Evolutionary conservation across 139 green algal species (phyloP).

Genomic region (Chlorella sp.): DNA sequence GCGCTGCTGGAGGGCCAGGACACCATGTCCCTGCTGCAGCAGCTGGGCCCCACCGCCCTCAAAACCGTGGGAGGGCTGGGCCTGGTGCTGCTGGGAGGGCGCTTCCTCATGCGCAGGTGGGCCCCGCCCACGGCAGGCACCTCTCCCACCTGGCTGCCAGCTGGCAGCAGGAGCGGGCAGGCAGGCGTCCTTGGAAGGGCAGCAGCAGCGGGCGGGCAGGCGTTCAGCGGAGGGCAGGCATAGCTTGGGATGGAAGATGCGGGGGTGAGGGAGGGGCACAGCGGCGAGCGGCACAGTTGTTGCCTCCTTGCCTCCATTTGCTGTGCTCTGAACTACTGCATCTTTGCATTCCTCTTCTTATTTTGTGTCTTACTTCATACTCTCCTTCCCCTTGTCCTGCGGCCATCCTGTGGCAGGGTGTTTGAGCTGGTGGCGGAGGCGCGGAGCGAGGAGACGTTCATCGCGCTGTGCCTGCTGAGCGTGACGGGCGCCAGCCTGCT

Average conservation of each 20-base stretch:
- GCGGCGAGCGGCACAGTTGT: no score
- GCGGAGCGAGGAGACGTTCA: constrained; percentile 89
- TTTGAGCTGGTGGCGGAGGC: constrained; percentile 83
- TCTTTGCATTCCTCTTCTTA: no score
- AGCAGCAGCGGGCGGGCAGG: no score
- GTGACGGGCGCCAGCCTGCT: constrained; percentile 87
- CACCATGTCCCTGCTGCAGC: constrained; percentile 58
- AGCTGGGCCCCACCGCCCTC: constrained; percentile 76
- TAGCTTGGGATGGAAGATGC: no score
- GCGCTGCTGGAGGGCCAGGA: constrained; percentile 26
- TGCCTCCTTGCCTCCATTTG: background rate
- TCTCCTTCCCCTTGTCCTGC: background rate
- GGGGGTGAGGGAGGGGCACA: no score
- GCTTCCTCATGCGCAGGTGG: constrained; percentile 79
- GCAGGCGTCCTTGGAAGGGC: no score
- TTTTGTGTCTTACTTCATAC: no score
- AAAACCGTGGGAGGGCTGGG: constrained; percentile 82
- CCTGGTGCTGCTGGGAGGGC: constrained; percentile 83
- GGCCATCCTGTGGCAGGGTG: constrained; percentile 19
- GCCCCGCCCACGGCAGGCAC: no score
- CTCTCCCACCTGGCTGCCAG: no score
- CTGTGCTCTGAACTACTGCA: no score
- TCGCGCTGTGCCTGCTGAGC: constrained; percentile 92
- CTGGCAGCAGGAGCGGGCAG: no score
- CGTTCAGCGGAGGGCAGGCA: no score